These are phyloP conservation scores for Yamadazyma phyllophila DNA, from an alignment of 805 yeast genomes.

Conservation along the genomic window DNA sequence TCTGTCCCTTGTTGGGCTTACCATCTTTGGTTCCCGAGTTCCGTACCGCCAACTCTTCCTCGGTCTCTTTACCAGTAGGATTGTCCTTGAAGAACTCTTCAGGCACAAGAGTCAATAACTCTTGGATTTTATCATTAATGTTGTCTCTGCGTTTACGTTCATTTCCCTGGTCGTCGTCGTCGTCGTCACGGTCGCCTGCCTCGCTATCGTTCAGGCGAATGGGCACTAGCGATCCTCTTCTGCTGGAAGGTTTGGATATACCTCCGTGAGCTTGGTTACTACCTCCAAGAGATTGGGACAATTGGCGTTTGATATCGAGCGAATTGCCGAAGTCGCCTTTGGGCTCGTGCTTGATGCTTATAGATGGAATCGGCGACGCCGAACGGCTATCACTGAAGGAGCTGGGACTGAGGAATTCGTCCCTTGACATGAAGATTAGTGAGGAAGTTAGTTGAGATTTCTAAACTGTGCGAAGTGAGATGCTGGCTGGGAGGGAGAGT, in stretches of 20 bases:
- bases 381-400: constrained; percentile 2
- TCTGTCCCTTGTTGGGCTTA: constrained; percentile 82
- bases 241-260: constrained; percentile 36
- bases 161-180: constrained; percentile 34
- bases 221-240: constrained; percentile 31
- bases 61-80: constrained; percentile 20
- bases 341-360: constrained; percentile 26
- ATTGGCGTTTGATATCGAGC: constrained; percentile 39
- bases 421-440: constrained; percentile 7
- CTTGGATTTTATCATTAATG: constrained; percentile 45
- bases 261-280: constrained; percentile 17
- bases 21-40: constrained; percentile 73
- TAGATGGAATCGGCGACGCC: constrained; percentile 22
- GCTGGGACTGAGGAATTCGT: constrained; percentile 10
- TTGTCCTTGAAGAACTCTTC: constrained; percentile 24
- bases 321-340: constrained; percentile 10
- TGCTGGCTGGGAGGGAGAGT: too few relatives aligned
- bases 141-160: constrained; percentile 44
- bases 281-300: constrained; percentile 34
- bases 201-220: constrained; percentile 20
- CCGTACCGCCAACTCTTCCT: constrained; percentile 26
- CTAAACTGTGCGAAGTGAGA: not conserved
- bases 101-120: constrained; percentile 38
- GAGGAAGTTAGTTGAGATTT: not conserved
- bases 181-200: constrained; percentile 19